Base-by-base conservation (phyloP, 768 basidiomycete genomes). In the Chalciporus pseudorubinellus region DNA sequence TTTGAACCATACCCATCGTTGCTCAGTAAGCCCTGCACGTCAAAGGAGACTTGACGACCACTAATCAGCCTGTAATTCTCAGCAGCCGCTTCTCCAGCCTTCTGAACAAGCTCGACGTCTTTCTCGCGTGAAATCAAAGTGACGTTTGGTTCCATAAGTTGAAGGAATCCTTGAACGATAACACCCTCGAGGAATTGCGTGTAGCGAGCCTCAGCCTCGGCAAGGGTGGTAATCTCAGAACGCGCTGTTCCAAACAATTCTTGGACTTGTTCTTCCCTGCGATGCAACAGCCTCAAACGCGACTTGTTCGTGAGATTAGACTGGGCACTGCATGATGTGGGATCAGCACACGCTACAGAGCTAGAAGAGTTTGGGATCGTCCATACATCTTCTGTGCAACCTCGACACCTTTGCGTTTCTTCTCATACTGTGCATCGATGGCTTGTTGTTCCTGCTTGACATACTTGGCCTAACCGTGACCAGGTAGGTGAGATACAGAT, bases 241-340 rank as follows among this genome's bases (percentile, higher is more conserved):
- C 91, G 83, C 1, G 93, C 82, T 2, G 82, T 77, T 8, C 79
- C 71, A 70, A 99, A 98, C 55, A 98, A 82, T 51, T 91, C 85
- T 63, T 95, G 91, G 6, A 98, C 74, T 46, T 94, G 84, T 66
- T 97, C 92, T 70, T 98, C 95, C 44, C 95, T 84, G 51, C 86
- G 83, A 66, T 95, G 89, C 10, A 98, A 82, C 26, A 98, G 80
- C 65, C 80, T 84, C 59, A 99, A 80, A 31, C 97, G 91, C 13
- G 95, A 93, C 65, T 92, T 94, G 79, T 98, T 99, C 59, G 94
- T 97, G 55, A 95, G 79, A 21, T 91, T 98, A 6, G 95, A 98
- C 67, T 95, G 91, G 8, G 94, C 85, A 59, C 95, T 98, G 60
- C 1, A 6, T 42, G 45, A 50, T 44, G 39, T 3, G 29, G 39